Evolutionary conservation across 2,329 filamentous ascomycete species (phyloP).

Genomic region (Botrytis byssoidea): DNA sequence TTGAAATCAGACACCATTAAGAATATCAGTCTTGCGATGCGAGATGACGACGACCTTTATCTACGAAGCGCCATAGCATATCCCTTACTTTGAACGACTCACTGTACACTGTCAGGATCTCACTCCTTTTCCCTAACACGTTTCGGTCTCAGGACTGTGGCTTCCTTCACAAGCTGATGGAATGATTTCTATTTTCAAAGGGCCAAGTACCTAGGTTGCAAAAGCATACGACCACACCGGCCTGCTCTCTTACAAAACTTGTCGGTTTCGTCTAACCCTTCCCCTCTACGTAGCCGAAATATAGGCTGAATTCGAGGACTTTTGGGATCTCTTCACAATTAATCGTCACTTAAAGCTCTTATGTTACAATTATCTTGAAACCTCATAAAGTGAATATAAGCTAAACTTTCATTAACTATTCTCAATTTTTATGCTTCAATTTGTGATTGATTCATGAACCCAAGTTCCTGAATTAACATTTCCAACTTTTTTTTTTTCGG

Average conservation of each 20-base stretch:
- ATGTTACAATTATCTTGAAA: not conserved
- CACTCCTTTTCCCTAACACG: not conserved
- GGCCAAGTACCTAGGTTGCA: not conserved
- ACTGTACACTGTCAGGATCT: not conserved
- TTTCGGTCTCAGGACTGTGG: not conserved
- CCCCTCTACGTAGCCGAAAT: not conserved
- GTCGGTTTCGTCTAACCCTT: not conserved
- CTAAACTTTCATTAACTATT: not conserved
- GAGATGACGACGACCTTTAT: not conserved
- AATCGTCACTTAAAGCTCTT: not conserved
- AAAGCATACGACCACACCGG: not conserved
- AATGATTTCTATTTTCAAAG: not conserved
- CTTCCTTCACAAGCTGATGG: not conserved
- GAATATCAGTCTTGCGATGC: not conserved
- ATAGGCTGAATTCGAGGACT: not conserved
- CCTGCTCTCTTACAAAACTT: not conserved
- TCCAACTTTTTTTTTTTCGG: not conserved
- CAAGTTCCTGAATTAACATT: not conserved
- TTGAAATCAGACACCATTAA: not conserved
- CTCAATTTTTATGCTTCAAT: not conserved
- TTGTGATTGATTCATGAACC: not conserved
- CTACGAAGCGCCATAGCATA: not conserved
- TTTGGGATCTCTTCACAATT: not conserved
- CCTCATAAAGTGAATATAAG: accelerated
- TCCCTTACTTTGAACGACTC: not conserved